Percentiles rank a stretch among this genome's conserved stretches.
These are phyloP conservation scores for Adansonia digitata DNA, from an alignment of 345 rosid genomes.

Conservation along the genomic window DNA sequence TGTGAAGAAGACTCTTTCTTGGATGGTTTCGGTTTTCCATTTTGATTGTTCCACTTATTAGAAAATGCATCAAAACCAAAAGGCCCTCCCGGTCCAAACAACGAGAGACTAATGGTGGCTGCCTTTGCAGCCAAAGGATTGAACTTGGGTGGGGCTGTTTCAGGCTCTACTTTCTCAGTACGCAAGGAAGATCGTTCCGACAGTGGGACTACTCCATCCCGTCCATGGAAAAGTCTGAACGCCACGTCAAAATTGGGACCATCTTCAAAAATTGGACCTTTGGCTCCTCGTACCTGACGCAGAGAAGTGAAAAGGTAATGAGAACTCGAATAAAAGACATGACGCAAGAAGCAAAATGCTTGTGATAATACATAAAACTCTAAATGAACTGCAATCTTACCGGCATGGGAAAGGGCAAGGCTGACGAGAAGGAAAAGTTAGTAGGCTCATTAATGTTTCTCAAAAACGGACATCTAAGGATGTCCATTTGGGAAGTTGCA, in stretches of 20 bases:
- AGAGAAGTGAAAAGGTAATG: background rate
- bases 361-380: background rate
- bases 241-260: constrained; percentile 91
- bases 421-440: constrained; percentile 65
- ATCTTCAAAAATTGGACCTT: constrained; percentile 96
- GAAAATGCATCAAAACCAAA: constrained; percentile 80
- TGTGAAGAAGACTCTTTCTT: constrained; percentile 61
- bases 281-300: constrained; percentile 47
- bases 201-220: constrained; percentile 91
- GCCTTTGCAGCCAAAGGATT: constrained; percentile 96
- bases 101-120: constrained; percentile 89
- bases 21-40: constrained; percentile 52
- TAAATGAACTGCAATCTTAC: constrained; percentile 34
- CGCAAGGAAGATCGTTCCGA: constrained; percentile 39
- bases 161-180: constrained; percentile 31
- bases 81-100: constrained; percentile 81
- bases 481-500: constrained; percentile 41
- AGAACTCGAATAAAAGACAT: background rate
- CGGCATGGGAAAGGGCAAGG: constrained; percentile 66
- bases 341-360: background rate
- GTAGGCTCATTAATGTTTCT: constrained; percentile 96
- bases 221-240: constrained; percentile 90
- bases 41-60: constrained; percentile 51
- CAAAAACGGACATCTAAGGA: constrained; percentile 85
- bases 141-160: constrained; percentile 40